Conservation (phyloP, 2,329 filamentous ascomycete genomes). For the Aspergillus costaricaensis region DNA sequence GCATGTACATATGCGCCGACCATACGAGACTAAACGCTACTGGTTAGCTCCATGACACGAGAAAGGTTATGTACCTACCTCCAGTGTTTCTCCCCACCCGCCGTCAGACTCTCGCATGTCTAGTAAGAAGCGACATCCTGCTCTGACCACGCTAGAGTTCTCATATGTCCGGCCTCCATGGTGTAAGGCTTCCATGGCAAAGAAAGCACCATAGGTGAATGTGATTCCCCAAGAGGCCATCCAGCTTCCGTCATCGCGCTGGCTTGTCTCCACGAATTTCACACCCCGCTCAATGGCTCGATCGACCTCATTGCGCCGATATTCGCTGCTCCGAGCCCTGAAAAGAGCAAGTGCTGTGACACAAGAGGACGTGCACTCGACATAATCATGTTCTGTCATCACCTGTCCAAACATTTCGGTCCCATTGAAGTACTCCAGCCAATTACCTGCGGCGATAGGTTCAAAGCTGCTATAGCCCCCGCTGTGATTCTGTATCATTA, state of each 20-base stretch:
- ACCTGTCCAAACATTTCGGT: constrained; percentile 14
- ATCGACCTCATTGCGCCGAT: not conserved
- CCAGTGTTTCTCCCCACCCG: constrained; percentile 4
- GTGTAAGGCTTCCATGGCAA: constrained; percentile 14
- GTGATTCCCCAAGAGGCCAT: constrained; percentile 12
- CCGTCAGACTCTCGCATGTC: not conserved
- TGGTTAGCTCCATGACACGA: no score
- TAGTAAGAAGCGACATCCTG: constrained; percentile 8
- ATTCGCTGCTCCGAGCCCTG: not conserved
- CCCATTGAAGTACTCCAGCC: constrained; percentile 13
- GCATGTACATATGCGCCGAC: not conserved
- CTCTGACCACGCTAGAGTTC: not conserved
- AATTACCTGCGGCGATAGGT: not conserved
- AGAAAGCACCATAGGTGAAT: constrained; percentile 14
- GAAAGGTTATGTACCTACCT: not conserved
- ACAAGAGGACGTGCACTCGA: constrained; percentile 11
- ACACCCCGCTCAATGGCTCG: not conserved
- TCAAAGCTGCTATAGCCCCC: constrained; percentile 16
- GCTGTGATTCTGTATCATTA: constrained; percentile 9
- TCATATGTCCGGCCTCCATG: constrained; percentile 1
- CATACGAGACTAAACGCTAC: not conserved
- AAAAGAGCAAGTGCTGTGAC: constrained; percentile 7
- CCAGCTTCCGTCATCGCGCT: constrained; percentile 12
- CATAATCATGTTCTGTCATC: constrained; percentile 16
- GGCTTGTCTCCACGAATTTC: not conserved